Conservation (phyloP, 2,329 filamentous ascomycete genomes). For the Botrytis sinoallii region DNA sequence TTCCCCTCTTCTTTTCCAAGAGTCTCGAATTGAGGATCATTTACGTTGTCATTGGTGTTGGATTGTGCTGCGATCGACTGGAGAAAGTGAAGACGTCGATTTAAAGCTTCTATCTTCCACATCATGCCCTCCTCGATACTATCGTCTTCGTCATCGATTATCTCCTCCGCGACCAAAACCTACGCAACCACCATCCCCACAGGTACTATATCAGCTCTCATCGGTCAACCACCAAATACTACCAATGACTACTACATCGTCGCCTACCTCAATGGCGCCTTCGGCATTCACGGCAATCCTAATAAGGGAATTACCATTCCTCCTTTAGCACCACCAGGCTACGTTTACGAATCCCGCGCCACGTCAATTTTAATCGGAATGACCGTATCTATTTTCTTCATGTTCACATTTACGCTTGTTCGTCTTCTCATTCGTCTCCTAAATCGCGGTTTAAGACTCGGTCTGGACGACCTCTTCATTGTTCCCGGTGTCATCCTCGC, state of each 20-base stretch:
- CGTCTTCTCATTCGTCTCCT: conserved; percentile 35
- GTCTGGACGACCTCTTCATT: conserved; percentile 39
- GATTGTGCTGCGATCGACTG: not conserved
- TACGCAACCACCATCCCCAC: conserved; percentile 20
- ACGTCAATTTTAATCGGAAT: conserved; percentile 35
- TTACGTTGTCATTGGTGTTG: not conserved
- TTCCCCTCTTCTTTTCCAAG: not conserved
- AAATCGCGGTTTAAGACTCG: conserved; percentile 34
- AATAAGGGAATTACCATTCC: conserved; percentile 19
- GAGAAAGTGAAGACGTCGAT: not conserved
- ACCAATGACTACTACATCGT: conserved; percentile 36
- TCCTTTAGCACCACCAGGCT: conserved; percentile 17
- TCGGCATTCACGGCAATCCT: conserved; percentile 27
- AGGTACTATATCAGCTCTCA: conserved; percentile 29
- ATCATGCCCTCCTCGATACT: conserved; percentile 7
- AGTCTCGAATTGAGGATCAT: not conserved
- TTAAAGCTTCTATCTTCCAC: not conserved
- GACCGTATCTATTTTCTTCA: conserved; percentile 34
- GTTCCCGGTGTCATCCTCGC: conserved; percentile 36
- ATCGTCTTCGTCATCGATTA: not conserved
- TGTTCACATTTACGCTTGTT: conserved; percentile 34
- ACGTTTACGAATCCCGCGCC: conserved; percentile 32
- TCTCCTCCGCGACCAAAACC: conserved; percentile 10
- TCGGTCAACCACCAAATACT: conserved; percentile 33
- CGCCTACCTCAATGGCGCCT: conserved; percentile 30